Base-by-base conservation (phyloP, 768 basidiomycete genomes). In the Clitopilus passeckerianus region DNA sequence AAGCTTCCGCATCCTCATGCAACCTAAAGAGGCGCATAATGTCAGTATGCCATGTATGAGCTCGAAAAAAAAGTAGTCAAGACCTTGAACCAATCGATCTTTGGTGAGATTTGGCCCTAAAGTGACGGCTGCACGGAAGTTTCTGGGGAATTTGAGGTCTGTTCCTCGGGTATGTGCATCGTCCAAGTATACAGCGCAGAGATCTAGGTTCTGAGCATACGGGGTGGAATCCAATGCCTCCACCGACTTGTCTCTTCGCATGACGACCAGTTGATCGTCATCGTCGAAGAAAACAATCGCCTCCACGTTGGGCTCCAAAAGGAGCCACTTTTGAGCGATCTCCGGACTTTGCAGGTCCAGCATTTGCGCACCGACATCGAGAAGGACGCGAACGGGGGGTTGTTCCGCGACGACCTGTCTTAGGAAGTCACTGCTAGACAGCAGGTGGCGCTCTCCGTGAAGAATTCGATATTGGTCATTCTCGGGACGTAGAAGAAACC, bases 321-420 rank as follows among this genome's bases (percentile, higher is more conserved):
- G 59, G 4, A 85, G 66, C 84, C 83, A 85, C 1, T 62, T 46
- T n/a, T 57, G 35, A 1, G 72, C 79, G 5, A 85, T 56, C 23
- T 79, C 69, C 1, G 62, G 34, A 59, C 82, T 85, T 23, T 71
- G 66, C 58, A 82, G 67, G 52, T 85, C 82, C 7, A 85, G 68
- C 69, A 85, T 79, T 60, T 85, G 83, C 0, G 83, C 83, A 5
- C 83, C 84, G 14, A 85, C 82, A 52, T 85, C 83, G 15, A 85
- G 66, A 18, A 85, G 66, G 6, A 84, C 81, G 20, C 72, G 72
- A 22, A 84, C 70, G 18, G 70, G 65, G 2, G 75, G 77, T 1
- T 56, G 56, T 61, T 80, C 72, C 0, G 58, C 18, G 12, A 72
- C 70, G 2, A 85, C 15, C 20, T 69, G 58, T 1, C 63, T 14